phyloP scores from a whole-genome alignment of 306 rosid species.

The Dalbergia oliveri region DNA sequence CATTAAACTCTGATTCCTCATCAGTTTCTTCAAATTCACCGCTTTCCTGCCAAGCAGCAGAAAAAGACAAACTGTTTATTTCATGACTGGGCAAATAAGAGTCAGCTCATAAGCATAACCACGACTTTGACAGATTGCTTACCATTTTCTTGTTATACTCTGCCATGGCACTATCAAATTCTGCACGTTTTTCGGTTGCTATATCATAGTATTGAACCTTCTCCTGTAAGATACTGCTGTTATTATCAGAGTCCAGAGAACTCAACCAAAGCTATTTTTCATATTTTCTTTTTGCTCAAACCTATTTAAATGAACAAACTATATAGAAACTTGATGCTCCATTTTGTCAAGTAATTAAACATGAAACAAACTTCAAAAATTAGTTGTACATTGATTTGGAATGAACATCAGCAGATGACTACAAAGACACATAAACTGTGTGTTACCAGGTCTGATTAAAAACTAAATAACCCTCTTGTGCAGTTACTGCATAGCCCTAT shows the following conservation, averaged over 20 bases:
- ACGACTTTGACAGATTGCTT: constrained; percentile 35
- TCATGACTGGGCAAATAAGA: constrained; percentile 23
- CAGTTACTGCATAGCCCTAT: background rate
- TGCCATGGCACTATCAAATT: constrained; percentile 77
- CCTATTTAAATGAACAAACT: constrained; percentile 10
- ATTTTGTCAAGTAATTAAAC: constrained; percentile 13
- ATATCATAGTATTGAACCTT: constrained; percentile 93
- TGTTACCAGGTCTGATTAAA: constrained; percentile 11
- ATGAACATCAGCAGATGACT: constrained; percentile 11
- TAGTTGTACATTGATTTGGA: constrained; percentile 26
- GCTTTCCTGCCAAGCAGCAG: constrained; percentile 68
- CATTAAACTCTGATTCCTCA: constrained; percentile 67
- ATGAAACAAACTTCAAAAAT: constrained; percentile 22
- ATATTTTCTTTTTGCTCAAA: background rate
- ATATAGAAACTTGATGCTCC: constrained; percentile 8
- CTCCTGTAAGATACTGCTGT: constrained; percentile 64
- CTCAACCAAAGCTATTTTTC: background rate
- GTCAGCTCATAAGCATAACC: constrained; percentile 27
- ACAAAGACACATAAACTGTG: constrained; percentile 1
- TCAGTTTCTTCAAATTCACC: constrained; percentile 70
- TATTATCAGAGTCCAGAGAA: background rate
- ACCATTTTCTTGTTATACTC: constrained; percentile 82
- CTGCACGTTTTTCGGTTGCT: constrained; percentile 91
- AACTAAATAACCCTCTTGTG: background rate
- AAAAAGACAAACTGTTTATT: constrained; percentile 25